Evolutionary conservation across 768 basidiomycete species (phyloP), one percentile per base, ranked within the genome.

Genomic region (Termitomyces sp.): DNA sequence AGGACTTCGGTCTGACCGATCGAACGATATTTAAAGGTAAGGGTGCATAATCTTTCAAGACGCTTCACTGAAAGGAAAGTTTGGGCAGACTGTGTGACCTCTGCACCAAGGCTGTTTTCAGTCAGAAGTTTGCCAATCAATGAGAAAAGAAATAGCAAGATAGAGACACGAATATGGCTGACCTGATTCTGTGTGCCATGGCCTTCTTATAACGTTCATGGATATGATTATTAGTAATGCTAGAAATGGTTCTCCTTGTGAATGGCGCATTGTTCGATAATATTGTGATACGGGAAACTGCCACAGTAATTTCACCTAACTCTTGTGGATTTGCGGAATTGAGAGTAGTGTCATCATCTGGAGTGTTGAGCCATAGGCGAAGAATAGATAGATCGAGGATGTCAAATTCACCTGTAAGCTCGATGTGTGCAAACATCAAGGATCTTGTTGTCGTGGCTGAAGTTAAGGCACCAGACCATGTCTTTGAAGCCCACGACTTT

Each of bases 1-100:
- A 53, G n/a, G 51, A 53, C 18, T 40, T 30, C n/a, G 26, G 36
- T 56, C 63, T 46, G 28, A 64, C 67, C 65, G 4, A 67, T 57
- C 5, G 68, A 62, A 52, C 66, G 54, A 53, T 59, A 54, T 57
- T 61, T 46, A 50, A 58, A 60, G 60, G 58, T 64, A 49, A 54
- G 28, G 2, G 1, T 45, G 20, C 22, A 33, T 44, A 52, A 26
- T 3, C 0, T 36, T 35, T 54, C 42, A 16, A 59, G 12, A 28
- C 44, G 0, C n/a, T n/a, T 52, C 3, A 2, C 14, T 13, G 1
- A 10, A 8, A 16, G 0, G 10, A 30, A 42, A 4, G 2, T 42
- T 13, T n/a, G 0, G 38, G 43, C 16, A 22, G 35, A 20, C 14
- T 13, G 0, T n/a, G 22, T 7, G 9, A 50, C 30, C 24, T 60